phyloP scores from a whole-genome alignment of 2,329 filamentous ascomycete genomes.

The Teratosphaeria zuluensis region DNA sequence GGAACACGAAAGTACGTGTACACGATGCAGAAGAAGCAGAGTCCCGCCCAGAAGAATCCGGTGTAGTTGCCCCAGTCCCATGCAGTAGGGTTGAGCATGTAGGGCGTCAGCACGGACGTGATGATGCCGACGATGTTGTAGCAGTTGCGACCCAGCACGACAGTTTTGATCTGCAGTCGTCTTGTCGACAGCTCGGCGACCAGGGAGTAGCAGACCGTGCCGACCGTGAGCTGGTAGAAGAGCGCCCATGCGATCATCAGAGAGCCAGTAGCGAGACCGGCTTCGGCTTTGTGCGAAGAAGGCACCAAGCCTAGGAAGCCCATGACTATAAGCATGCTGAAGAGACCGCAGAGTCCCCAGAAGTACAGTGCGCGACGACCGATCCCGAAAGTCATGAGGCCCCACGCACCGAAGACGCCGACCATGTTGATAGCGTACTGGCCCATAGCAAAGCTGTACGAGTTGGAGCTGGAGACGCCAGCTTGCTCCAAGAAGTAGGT shows the following conservation, averaged over 20 bases:
- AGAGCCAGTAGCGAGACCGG: slow-evolving; percentile 67
- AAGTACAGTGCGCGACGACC: slow-evolving; percentile 70
- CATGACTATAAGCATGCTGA: slow-evolving; percentile 67
- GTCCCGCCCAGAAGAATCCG: slow-evolving; percentile 79
- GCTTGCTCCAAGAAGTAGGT: slow-evolving; percentile 42
- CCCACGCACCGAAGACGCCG: slow-evolving; percentile 74
- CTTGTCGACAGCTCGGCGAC: slow-evolving; percentile 77
- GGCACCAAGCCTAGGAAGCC: slow-evolving; percentile 74
- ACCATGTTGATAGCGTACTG: slow-evolving; percentile 63
- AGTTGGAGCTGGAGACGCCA: slow-evolving; percentile 32
- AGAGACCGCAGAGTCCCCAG: slow-evolving; percentile 64
- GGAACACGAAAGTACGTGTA: slow-evolving; percentile 59
- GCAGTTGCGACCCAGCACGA: slow-evolving; percentile 72
- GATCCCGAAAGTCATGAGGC: slow-evolving; percentile 63
- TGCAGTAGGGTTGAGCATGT: slow-evolving; percentile 79
- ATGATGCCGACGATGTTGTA: slow-evolving; percentile 73
- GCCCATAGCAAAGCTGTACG: slow-evolving; percentile 43
- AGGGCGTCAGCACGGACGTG: slow-evolving; percentile 72
- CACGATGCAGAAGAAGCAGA: slow-evolving; percentile 70
- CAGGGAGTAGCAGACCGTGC: slow-evolving; percentile 81
- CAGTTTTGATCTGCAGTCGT: slow-evolving; percentile 81
- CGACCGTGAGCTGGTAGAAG: slow-evolving; percentile 77
- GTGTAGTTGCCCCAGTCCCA: slow-evolving; percentile 86
- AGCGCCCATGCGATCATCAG: slow-evolving; percentile 80
- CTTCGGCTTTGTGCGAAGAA: slow-evolving; percentile 46